Conservation (phyloP, 1,284 basidiomycete genomes). For the Ustilago bromivora region DNA sequence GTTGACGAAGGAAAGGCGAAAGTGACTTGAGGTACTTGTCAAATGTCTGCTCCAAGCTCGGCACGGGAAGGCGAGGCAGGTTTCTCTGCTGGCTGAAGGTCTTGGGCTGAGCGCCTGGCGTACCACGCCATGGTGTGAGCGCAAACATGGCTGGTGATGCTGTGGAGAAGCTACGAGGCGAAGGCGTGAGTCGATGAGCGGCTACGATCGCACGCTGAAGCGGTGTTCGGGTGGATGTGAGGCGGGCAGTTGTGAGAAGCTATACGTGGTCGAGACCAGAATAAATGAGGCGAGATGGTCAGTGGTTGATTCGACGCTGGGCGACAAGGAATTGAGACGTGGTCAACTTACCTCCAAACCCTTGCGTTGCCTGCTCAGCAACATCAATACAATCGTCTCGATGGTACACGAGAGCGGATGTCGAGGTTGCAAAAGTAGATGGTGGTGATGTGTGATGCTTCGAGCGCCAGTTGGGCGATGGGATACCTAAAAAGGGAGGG, state of each 20-base stretch:
- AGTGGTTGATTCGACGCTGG: background rate
- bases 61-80: slow-evolving; percentile 84
- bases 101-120: slow-evolving; percentile 64
- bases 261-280: background rate
- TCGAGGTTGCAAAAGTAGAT: slow-evolving; percentile 11
- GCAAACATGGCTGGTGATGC: slow-evolving; percentile 68
- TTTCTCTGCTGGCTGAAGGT: slow-evolving; percentile 70
- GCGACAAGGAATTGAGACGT: no score
- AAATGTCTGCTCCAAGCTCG: slow-evolving; percentile 81
- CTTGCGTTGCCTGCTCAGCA: slow-evolving; percentile 48
- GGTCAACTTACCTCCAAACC: slow-evolving; percentile 37
- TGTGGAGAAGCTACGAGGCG: slow-evolving; percentile 32
- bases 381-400: slow-evolving; percentile 46
- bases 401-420: slow-evolving; percentile 28
- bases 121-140: slow-evolving; percentile 65
- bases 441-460: slow-evolving; percentile 14
- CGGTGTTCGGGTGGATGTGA: slow-evolving; percentile 18
- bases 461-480: slow-evolving; percentile 6
- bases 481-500: background rate
- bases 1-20: slow-evolving; percentile 79
- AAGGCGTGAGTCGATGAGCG: slow-evolving; percentile 10
- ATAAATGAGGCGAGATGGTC: background rate
- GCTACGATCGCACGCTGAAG: slow-evolving; percentile 19
- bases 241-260: slow-evolving; percentile 40
- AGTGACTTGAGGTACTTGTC: slow-evolving; percentile 84